Evolutionary conservation across 192 early-diverging fungal species (phyloP), one percentile per base, ranked within the genome.

Genomic region (Entomortierella chlamydospora): DNA sequence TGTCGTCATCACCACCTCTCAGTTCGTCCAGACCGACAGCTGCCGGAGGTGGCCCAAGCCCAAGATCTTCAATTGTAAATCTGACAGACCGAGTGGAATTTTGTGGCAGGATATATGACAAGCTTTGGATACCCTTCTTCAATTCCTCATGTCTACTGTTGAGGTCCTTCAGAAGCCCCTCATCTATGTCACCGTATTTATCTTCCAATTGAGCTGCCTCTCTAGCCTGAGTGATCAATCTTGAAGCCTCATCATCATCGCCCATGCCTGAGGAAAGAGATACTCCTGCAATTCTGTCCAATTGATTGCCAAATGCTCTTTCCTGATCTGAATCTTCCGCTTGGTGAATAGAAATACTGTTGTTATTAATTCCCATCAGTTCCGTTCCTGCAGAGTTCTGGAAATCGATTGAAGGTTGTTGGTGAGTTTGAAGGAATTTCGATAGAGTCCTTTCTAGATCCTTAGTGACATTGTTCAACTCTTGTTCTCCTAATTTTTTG

Each of bases 1-100:
- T 30, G 29, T 41, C 47, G 18, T 59, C 53, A 15, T 10, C 31
- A 26, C 61, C 54, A n/a, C 51, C 23, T 29, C 63, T 47, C 33
- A 86, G 23, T 50, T 86, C 85, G 17, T 79, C 71, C 11, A 73
- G 26, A 22, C 37, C 54, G 22, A 82, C 43, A 18, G 85, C 73
- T 0, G 74, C 52, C 15, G 85, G 85, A 7, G 78, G 70, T 28
- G 70, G 72, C 0, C 85, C 85, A 9, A 78, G 50, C 2, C 33
- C 63, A 7, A 30, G 7, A 7, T 57, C 63, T 8, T n/a, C 39
- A 8, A 58, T 58, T 39, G 28, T 33, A 28, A 28, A 50, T 53
- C 17, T 20, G 12, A n/a, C n/a, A n/a, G n/a, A n/a, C n/a, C n/a
- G n/a, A n/a, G n/a, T n/a, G 60, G 23, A 20, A 42, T 62, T 4